A percentile compares a stretch with the other conserved stretches of the same genome.
phyloP scores from a whole-genome alignment of 176 grass and related monocot genomes.

The Coix lacrymajobi region DNA sequence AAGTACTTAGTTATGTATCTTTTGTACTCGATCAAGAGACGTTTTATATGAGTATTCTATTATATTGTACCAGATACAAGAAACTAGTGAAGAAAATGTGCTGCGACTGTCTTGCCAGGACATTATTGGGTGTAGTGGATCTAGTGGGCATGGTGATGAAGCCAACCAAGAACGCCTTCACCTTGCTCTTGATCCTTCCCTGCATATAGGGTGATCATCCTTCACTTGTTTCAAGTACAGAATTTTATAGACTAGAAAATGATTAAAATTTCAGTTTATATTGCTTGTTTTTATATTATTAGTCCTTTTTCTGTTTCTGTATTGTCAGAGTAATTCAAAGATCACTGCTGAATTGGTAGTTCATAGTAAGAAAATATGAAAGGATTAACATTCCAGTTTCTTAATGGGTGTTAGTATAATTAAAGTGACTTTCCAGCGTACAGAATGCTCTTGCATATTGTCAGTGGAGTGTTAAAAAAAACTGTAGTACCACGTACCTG shows the following conservation, averaged over 20 bases:
- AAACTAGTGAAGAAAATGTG: constrained; percentile 38
- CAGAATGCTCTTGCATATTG: background rate
- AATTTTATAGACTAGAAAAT: background rate
- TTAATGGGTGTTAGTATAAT: background rate
- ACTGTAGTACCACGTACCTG: background rate
- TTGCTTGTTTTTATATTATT: background rate
- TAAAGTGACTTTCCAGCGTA: background rate
- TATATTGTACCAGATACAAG: constrained; percentile 38
- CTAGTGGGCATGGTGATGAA: constrained; percentile 33
- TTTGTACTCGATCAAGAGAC: background rate
- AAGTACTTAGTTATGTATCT: background rate
- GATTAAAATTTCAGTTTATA: background rate
- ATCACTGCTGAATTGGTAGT: background rate
- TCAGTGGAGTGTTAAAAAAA: background rate
- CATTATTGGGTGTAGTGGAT: constrained; percentile 32
- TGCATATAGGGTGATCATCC: constrained; percentile 49
- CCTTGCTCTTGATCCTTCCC: constrained; percentile 30
- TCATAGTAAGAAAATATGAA: background rate
- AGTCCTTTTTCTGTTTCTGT: background rate
- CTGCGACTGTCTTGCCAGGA: constrained; percentile 33
- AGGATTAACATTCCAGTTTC: background rate
- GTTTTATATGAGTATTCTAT: background rate
- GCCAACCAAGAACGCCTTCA: constrained; percentile 19
- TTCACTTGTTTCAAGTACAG: background rate
- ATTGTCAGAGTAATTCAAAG: background rate